Evolutionary conservation across 495 filamentous ascomycete genomes (phyloP), one percentile per base, ranked within the genome.

Genomic region (Podospora didyma): DNA sequence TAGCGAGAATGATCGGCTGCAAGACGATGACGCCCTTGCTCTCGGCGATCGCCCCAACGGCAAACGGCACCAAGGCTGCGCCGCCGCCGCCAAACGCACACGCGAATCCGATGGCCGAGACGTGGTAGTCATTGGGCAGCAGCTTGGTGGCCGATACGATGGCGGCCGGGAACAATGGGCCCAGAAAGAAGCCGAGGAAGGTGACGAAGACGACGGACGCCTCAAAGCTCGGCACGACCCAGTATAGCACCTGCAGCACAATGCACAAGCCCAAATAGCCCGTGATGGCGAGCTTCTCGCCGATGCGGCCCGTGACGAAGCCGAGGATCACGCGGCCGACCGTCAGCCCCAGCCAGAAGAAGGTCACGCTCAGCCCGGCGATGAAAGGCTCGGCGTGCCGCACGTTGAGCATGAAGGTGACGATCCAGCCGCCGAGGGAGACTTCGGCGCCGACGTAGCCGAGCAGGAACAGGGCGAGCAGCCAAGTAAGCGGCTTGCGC

Each of bases 381-480:
- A 75, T 77, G 31, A 84, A 83, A 2, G 85, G 83, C 41, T 86
- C 79, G 4, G 88, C 90, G 54, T 85, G 70, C 11, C 92, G 86
- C 46, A 90, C 87, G 23, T 74, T 79, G 58, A 94, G 86, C 71
- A 96, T 82, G 73, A 93, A 96, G 2, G 88, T 89, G 42, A 92
- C 89, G 39, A 95, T 85, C 92, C 90, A 96, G 16, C 92, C 88
- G 28, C 90, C 89, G 0, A 96, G 78, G 0, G 86, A 84, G 20
- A 96, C 91, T 57, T 96, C 91, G n/a, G 86, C 73, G 42, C 91
- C 91, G 11, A 94, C 89, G 62, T 94, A 95, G 39, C 81, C 82
- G 2, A 96, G 76, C 37, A 94, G 71, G 71, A 95, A 96, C 16
- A 88, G 44, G 9, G 91, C 81, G 35, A 83, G 82, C 21, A 94